Conservation (phyloP, 2,329 filamentous ascomycete species). For the Kalmusia sp. region DNA sequence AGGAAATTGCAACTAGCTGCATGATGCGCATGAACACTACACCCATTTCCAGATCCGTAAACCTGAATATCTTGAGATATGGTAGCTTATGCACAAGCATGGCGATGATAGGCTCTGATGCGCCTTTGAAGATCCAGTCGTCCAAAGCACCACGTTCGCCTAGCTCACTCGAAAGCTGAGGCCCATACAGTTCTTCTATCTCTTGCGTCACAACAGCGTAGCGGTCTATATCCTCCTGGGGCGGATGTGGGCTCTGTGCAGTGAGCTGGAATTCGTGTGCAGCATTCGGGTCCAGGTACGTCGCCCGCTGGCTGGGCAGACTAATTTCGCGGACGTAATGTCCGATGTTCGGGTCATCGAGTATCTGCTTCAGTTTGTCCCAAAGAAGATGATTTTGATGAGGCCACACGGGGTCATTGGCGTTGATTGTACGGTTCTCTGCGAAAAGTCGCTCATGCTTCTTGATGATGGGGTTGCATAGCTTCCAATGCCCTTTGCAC, state of each 20-base stretch:
- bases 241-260: neutral
- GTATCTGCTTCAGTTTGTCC: constrained; percentile 14
- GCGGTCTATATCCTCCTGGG: constrained; percentile 10
- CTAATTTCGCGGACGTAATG: constrained; percentile 26
- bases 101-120: constrained; percentile 12
- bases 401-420: neutral
- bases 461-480: constrained; percentile 10
- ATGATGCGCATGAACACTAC: constrained; percentile 4
- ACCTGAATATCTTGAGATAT: constrained; percentile 15
- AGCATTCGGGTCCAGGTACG: neutral
- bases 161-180: neutral
- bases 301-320: constrained; percentile 11
- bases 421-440: constrained; percentile 11
- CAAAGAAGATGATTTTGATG: constrained; percentile 9
- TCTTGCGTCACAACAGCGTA: constrained; percentile 9
- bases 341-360: constrained; percentile 16
- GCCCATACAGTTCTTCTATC: constrained; percentile 9
- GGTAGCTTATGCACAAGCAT: constrained; percentile 22
- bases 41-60: constrained; percentile 12
- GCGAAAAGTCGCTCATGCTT: constrained; percentile 15
- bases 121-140: constrained; percentile 7
- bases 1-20: constrained; percentile 10
- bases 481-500: constrained; percentile 11
- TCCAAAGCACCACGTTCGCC: neutral
- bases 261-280: neutral